Percentiles rank a stretch among this genome's conserved stretches.
Conservation (phyloP, 176 grass and related monocot species). For the Puya raimondii region DNA sequence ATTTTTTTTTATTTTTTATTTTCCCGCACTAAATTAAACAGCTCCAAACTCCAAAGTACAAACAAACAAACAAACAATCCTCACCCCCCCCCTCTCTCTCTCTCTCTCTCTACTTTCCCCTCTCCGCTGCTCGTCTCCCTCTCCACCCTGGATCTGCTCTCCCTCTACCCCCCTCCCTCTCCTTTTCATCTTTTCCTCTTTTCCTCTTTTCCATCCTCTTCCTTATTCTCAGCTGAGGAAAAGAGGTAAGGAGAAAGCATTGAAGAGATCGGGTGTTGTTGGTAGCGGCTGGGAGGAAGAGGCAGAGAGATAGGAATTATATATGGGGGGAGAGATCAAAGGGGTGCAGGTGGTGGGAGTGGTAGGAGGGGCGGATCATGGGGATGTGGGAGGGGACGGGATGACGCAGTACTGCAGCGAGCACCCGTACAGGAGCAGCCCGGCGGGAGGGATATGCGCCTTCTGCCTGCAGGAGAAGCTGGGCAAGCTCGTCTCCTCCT, state of each 20-base stretch:
- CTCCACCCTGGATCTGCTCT: neutral
- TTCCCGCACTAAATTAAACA: too few species aligned
- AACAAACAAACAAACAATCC: too few species aligned
- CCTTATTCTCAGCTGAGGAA: too few species aligned
- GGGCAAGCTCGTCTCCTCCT: conserved; percentile 83
- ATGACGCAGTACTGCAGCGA: conserved; percentile 56
- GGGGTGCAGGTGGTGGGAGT: neutral
- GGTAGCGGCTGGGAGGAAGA: neutral
- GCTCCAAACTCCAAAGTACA: too few species aligned
- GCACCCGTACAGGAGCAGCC: conserved; percentile 70
- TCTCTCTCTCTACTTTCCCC: too few species aligned
- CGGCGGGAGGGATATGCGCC: conserved; percentile 77
- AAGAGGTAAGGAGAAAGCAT: too few species aligned
- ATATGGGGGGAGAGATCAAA: neutral
- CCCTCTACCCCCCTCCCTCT: neutral
- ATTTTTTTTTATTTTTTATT: too few species aligned
- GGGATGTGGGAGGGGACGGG: conserved; percentile 9
- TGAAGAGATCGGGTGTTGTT: too few species aligned
- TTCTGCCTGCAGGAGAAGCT: conserved; percentile 99
- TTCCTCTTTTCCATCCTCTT: neutral
- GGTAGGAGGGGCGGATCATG: conserved; percentile 23
- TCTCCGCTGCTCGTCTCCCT: too few species aligned
- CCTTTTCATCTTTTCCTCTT: neutral
- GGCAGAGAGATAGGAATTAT: neutral
- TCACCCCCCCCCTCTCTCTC: too few species aligned